phyloP scores from a whole-genome alignment of 1,284 basidiomycete species.

The Apiotrichum gracile region DNA sequence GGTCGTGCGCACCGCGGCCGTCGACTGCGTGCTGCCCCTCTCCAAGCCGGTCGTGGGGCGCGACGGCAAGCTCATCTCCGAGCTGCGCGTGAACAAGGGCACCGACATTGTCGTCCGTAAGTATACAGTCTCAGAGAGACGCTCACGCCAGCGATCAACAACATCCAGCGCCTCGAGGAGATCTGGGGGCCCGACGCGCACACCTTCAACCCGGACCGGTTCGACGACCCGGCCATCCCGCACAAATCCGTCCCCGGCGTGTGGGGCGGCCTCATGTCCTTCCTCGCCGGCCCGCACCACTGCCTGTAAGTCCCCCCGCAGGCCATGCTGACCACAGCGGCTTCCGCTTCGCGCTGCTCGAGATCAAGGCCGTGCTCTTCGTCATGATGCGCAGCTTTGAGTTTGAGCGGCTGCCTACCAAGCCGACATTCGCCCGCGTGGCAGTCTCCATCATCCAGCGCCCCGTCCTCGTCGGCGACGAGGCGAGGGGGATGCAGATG shows the following conservation, averaged over 20 bases:
- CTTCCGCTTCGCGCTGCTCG: constrained; percentile 62
- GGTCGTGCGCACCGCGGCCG: constrained; percentile 43
- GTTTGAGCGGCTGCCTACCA: not conserved
- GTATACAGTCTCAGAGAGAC: constrained; percentile 38
- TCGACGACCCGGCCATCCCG: constrained; percentile 20
- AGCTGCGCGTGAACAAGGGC: constrained; percentile 34
- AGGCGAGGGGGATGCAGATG: constrained; percentile 12
- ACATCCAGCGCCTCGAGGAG: constrained; percentile 55
- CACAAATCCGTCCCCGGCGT: constrained; percentile 55
- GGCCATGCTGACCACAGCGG: constrained; percentile 44
- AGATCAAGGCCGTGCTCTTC: constrained; percentile 60
- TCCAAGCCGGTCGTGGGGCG: constrained; percentile 42
- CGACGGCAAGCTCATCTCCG: constrained; percentile 45
- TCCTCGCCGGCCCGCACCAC: constrained; percentile 60
- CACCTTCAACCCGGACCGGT: constrained; percentile 52
- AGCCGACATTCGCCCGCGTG: not conserved
- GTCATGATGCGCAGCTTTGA: constrained; percentile 38
- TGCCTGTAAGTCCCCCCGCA: constrained; percentile 52
- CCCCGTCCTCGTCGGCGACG: constrained; percentile 7
- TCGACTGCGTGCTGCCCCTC: constrained; percentile 60
- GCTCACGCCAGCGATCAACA: constrained; percentile 11
- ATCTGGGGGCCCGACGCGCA: constrained; percentile 68
- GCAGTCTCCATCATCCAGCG: constrained; percentile 6
- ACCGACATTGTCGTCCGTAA: constrained; percentile 41
- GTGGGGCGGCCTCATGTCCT: constrained; percentile 61